Evolutionary conservation across 2,329 filamentous ascomycete genomes (phyloP), one percentile per base, ranked within the genome.

Genomic region (Periconia sp.): DNA sequence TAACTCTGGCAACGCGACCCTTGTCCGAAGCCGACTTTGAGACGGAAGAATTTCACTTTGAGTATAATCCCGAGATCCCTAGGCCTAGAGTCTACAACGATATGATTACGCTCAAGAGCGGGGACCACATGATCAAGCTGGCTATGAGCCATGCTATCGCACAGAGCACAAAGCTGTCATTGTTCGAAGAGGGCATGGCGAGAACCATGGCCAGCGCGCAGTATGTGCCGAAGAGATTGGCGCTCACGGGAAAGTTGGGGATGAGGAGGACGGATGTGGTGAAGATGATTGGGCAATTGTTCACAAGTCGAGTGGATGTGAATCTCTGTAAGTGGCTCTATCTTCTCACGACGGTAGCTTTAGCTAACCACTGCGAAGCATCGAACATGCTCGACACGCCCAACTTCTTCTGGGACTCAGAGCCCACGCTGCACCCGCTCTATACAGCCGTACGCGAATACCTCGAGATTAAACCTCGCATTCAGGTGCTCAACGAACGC

Each of bases 81-180:
- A 83, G 92, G 36, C 94, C 94, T 4, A 83, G 94, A 43, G 88
- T 99, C 21, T 99, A 95, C 75, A 97, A 99, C 72, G 94, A 99
- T 70, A 99, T 99, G 94, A 97, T 99, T 60, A 99, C 94, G 0
- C 76, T 99, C 31, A 81, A 95, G 50, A 95, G 90, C 47, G 86
- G 89, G 26, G 94, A 99, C 73, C 94, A 99, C 73, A 97, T 99
- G 92, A 95, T 97, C 67, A 97, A 97, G 73, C 79, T 99, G 12
- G 91, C 92, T 23, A 99, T 99, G 76, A 95, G 89, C 68, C 94
- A 99, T 67, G 94, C 92, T 25, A 96, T 99, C 57, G 91, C 91
- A 1, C 94, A 99, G 71, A 96, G 92, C 69, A 99, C 94, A 0
- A 97, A 96, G 70, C 77, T 99, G 28, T 94, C 88, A 65, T 90